Conservation (phyloP, 23 red algal genomes). For the Pyropia yezoensis region DNA sequence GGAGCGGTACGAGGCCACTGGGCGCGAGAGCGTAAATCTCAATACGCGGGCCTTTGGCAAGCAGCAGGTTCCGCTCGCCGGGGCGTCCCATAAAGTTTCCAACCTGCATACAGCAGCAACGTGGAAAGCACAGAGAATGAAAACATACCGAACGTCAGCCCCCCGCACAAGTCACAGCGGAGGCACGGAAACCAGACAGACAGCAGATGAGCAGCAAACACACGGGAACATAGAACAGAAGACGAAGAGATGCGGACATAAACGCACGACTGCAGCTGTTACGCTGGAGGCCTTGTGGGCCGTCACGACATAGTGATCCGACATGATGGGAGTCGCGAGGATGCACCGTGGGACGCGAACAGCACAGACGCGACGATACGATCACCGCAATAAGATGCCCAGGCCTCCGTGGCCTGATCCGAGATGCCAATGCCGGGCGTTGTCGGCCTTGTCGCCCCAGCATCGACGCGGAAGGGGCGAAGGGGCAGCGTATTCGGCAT, state of each 20-base stretch:
- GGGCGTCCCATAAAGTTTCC: conserved; percentile 62
- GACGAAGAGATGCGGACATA: background rate
- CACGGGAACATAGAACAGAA: conserved; percentile 1
- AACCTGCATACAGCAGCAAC: conserved; percentile 6
- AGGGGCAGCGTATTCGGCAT: too few relatives aligned
- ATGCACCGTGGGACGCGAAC: background rate
- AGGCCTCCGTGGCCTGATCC: too few relatives aligned
- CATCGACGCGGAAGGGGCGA: too few relatives aligned
- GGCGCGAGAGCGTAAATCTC: conserved; percentile 60
- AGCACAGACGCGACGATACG: background rate
- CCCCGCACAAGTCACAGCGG: background rate
- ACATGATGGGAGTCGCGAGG: conserved; percentile 24
- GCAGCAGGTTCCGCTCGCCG: conserved; percentile 50
- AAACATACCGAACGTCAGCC: background rate
- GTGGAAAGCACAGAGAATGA: background rate
- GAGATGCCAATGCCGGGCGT: too few relatives aligned
- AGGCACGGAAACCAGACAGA: too few relatives aligned
- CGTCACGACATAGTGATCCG: conserved; percentile 80
- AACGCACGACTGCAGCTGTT: conserved; percentile 34
- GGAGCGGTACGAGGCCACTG: conserved; percentile 53
- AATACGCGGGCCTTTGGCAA: conserved; percentile 66
- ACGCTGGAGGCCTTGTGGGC: conserved; percentile 82
- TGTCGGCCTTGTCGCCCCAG: too few relatives aligned
- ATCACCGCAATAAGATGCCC: background rate
- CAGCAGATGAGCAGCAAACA: background rate